These are phyloP conservation scores for Vigna trinervia DNA, from an alignment of 306 rosid species.

Conservation along the genomic window DNA sequence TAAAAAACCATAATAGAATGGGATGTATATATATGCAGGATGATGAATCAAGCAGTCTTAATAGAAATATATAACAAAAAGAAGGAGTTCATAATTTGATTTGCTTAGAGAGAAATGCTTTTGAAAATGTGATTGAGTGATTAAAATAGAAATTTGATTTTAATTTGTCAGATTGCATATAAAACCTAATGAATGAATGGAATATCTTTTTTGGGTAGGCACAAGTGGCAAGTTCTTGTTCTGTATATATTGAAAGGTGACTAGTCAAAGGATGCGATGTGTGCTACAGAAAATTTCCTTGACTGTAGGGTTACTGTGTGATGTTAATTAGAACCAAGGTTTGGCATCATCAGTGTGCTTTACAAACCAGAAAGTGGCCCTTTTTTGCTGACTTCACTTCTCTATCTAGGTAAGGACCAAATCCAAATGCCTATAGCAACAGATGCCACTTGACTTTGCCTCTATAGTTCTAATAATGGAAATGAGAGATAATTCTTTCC, in stretches of 20 bases:
- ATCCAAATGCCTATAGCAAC: constrained; percentile 10
- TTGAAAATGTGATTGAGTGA: too few species aligned
- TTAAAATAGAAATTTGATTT: too few species aligned
- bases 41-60: background rate
- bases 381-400: constrained; percentile 3
- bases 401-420: constrained; percentile 26
- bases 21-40: background rate
- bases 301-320: constrained; percentile 19
- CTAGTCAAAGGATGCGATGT: constrained; percentile 35
- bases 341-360: constrained; percentile 23
- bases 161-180: background rate
- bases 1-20: background rate
- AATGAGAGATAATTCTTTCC: background rate
- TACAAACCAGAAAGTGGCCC: constrained; percentile 6
- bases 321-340: background rate
- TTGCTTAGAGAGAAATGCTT: background rate
- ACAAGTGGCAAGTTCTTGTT: constrained; percentile 24
- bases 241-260: constrained; percentile 10
- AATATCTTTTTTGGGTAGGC: background rate
- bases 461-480: background rate
- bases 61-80: background rate
- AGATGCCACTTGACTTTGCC: constrained; percentile 22
- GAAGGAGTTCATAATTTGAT: background rate
- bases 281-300: constrained; percentile 2
- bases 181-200: background rate